Base-by-base conservation (phyloP, 495 filamentous ascomycete genomes). In the Hypoxylon fuscum region DNA sequence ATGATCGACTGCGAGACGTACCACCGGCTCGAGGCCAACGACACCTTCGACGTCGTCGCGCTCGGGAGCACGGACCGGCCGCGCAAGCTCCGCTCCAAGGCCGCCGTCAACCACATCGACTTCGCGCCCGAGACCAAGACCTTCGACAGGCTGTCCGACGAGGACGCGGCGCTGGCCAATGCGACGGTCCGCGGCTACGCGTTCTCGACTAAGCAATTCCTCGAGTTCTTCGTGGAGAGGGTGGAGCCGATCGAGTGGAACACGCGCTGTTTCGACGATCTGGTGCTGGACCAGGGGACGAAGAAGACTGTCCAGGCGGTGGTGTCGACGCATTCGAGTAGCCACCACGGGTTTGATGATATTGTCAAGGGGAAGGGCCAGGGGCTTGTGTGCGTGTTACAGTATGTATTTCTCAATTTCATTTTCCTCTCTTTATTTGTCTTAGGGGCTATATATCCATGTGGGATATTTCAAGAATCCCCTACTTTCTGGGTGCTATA, bases 281-380 rank as follows among this genome's bases (percentile, higher is more conserved):
- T 90, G 0, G 82, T 87, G 6, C 73, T 89, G 1, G 76, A 84
- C 1, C 34, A 68, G 3, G 68, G 69, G 5, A 76, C 79, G 45
- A 86, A 85, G 66, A 76, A 80, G 31, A 76, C 85, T 1, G 74
- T 88, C 10, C 71, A 77, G 59, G 78, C 83, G 1, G 74, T 87
- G 2, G 78, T 85, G 1, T 73, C 72, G 6, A 66, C 64, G 20
- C 70, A 76, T 41, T 25, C 59, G 1, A 69, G 72, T 11, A 68
- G 68, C 27, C 66, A 66, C 0, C 74, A 74, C 45, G 57, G 52
- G 17, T 72, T 73, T 32, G 70, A 75, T 14, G 74, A 78, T 43
- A 75, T 75, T 35, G 64, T 76, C 20, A 74, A 71, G 50, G 69
- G 72, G 32, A 77, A 77, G 48, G 73, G 71, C 7, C 64, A 66